Evolutionary conservation across 192 early-diverging fungal genomes (phyloP), one percentile per base, ranked within the genome.

Genomic region (Phlyctochytrium arcticum): DNA sequence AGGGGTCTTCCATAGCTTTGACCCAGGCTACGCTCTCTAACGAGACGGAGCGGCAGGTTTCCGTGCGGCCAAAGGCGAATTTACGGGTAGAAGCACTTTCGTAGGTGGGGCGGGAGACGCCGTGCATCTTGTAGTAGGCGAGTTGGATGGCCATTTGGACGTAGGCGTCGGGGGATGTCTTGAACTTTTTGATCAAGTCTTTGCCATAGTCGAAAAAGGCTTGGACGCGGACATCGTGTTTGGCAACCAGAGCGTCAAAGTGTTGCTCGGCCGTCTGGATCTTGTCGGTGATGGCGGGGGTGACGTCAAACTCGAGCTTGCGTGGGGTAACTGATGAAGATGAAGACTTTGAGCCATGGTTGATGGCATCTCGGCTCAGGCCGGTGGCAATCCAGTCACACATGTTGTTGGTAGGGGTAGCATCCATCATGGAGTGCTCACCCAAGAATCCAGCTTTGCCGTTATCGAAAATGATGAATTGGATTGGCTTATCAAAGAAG

Each of bases 391-490:
- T 85, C 35, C 30, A 96, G 73, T 98, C 90, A 80, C 89, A 93
- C 61, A 95, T 75, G 54, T 93, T 88, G 71, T 79, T 81, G 17
- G 93, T 95, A 26, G 90, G 88, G 17, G 91, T 98, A 49, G 91
- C 96, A 66, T 98, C 96, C 96, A 98, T 84, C 78, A 79, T 84
- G 32, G 72, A 75, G 69, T 84, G 82, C 78, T 98, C 96, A 57
- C 88, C 94, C 39, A 87, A 83, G 82, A 96, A 95, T 26, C 92
- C 96, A 48, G 94, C 93, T 76, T 92, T 94, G 66, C 92, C 96
- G 83, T 98, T 98, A 60, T 94, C 94, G 77, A 90, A 93, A 51
- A 96, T 89, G 74, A 97, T 90, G 51, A 98, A 96, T 80, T 98
- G 94, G 58, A 92, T 79, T 37, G 91, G 80, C 81, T 98, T 96